phyloP scores from a whole-genome alignment of 305 asterid genomes.

The Fraxinus sp. region DNA sequence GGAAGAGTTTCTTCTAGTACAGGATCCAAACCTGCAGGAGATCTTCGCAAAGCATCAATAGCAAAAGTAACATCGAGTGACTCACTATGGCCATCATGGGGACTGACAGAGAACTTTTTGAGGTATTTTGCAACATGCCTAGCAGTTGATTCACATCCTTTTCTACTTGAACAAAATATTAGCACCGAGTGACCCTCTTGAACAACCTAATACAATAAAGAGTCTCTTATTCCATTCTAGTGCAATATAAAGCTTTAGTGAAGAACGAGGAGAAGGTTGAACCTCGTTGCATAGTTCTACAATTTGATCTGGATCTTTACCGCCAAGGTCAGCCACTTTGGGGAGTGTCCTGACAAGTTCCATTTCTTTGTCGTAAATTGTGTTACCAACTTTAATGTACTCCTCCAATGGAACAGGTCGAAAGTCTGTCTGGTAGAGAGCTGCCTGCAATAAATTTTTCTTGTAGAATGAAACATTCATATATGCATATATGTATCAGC shows the following conservation, averaged over 20 bases:
- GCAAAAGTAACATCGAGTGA: slow-evolving; percentile 64
- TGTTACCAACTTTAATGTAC: slow-evolving; percentile 78
- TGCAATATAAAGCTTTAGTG: slow-evolving; percentile 13
- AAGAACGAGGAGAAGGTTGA: slow-evolving; percentile 28
- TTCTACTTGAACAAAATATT: slow-evolving; percentile 93
- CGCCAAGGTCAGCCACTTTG: slow-evolving; percentile 73
- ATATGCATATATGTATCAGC: slow-evolving; percentile 5
- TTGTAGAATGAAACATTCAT: slow-evolving; percentile 15
- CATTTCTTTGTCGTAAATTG: slow-evolving; percentile 82
- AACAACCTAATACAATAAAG: slow-evolving; percentile 64
- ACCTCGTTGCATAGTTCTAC: slow-evolving; percentile 99
- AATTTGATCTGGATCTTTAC: slow-evolving; percentile 97
- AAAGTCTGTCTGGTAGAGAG: slow-evolving; percentile 91
- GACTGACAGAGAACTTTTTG: slow-evolving; percentile 50
- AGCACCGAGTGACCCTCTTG: slow-evolving; percentile 99
- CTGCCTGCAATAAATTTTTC: slow-evolving; percentile 58
- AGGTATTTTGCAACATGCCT: slow-evolving; percentile 87
- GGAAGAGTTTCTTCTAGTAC: slow-evolving; percentile 90
- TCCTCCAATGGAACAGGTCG: slow-evolving; percentile 99
- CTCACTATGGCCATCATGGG: slow-evolving; percentile 46
- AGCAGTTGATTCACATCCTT: slow-evolving; percentile 99
- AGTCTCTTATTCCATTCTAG: slow-evolving; percentile 21
- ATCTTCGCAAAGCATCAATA: slow-evolving; percentile 79
- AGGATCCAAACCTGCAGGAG: slow-evolving; percentile 97
- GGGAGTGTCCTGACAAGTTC: slow-evolving; percentile 70